Evolutionary conservation across 176 grass and related monocot species (phyloP), one percentile per base, ranked within the genome.

Genomic region (Aegilops speltoides): DNA sequence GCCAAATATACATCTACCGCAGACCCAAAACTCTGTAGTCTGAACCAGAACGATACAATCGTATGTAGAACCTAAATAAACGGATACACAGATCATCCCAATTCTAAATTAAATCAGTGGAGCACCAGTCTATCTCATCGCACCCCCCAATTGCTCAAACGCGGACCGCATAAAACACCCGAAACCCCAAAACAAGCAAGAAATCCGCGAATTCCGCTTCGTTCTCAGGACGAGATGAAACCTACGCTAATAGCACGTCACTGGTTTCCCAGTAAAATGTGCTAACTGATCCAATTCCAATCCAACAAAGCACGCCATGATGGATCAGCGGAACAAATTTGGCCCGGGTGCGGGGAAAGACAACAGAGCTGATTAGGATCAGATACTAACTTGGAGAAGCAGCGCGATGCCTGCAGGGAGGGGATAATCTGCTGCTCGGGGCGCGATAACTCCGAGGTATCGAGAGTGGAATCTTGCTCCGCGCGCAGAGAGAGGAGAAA

Each of bases 401-500:
- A 29, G 24, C 14, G 41, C 14, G 23, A 14, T 17, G 72, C 14
- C 20, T 3, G 1, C 56, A 62, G 32, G 16, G 0, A 16, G 43
- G 11, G 22, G 59, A 8, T 24, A 80, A 43, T 43, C 60, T 41
- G 36, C 59, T 15, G 57, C 60, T 5, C 60, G 59, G 14, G 23
- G 14, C 50, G 36, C 23, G 34, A 64, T 43, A 10, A 41, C 59
- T 63, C 36, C 33, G 59, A 64, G 22, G 56, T 38, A 79, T 25
- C 77, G 33, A 40, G 20, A 62, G 77, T 79, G 77, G 77, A 37
- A 62, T 79, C 77, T 40, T 79, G 56, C 56, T 62, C 12, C 14
- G 77, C 26, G 23, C 8, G 25, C 43, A 54, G 15, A 54, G 25
- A 76, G 43, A 31, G 16, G n/a, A 23, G 73, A 73, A 5, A 54